A percentile compares a stretch with the other conserved stretches of the same genome.
phyloP scores from a whole-genome alignment of 1,284 basidiomycete genomes.

The Paramarasmius palmivorus region DNA sequence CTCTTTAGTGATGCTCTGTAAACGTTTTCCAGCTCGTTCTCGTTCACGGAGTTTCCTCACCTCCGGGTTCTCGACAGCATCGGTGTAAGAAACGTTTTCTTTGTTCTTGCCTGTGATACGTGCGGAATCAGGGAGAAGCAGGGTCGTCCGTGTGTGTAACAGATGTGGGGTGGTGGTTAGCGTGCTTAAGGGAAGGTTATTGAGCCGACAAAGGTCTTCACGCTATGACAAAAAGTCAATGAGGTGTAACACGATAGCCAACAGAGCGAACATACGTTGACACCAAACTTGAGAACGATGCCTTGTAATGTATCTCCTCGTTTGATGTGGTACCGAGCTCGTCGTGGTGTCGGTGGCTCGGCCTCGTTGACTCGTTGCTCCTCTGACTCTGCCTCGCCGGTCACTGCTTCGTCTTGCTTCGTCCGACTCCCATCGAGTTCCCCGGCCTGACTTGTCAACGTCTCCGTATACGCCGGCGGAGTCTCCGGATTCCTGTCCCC shows the following conservation, averaged over 20 bases:
- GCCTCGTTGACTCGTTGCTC: too few species aligned
- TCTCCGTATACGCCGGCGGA: background rate
- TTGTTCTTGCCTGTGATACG: slow-evolving; percentile 4
- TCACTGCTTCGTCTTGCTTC: background rate
- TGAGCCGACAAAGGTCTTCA: slow-evolving; percentile 59
- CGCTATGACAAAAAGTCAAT: slow-evolving; percentile 37
- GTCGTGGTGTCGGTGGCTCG: too few species aligned
- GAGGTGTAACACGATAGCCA: background rate
- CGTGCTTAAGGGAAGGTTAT: slow-evolving; percentile 64
- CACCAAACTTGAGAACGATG: slow-evolving; percentile 58
- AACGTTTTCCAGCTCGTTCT: slow-evolving; percentile 57
- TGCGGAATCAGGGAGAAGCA: slow-evolving; percentile 50
- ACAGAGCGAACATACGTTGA: slow-evolving; percentile 51
- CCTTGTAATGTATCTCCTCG: slow-evolving; percentile 66
- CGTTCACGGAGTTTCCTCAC: slow-evolving; percentile 42
- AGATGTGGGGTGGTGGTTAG: slow-evolving; percentile 72
- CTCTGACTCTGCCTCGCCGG: too few species aligned
- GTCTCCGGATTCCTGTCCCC: background rate
- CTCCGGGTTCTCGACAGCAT: slow-evolving; percentile 17
- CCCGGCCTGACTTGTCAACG: background rate
- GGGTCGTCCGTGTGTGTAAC: slow-evolving; percentile 64
- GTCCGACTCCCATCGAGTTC: background rate
- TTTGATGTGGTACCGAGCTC: slow-evolving; percentile 56
- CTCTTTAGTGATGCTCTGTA: slow-evolving; percentile 70
- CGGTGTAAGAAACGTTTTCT: slow-evolving; percentile 8